Conservation (phyloP, 352 stramenopile species). For the Pythium graminicola region DNA sequence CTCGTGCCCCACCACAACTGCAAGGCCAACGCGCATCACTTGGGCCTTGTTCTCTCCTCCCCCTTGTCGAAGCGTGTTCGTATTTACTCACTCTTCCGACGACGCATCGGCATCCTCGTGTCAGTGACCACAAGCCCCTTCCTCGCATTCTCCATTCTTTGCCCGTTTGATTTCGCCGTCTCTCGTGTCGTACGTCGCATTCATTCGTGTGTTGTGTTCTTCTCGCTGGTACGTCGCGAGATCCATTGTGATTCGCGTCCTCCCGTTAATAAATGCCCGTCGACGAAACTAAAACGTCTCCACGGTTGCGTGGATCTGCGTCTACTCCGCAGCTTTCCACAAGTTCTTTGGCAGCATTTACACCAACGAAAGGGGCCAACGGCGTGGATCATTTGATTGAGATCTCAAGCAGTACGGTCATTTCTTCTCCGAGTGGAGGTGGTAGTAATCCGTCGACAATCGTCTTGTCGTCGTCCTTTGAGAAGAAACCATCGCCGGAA, state of each 20-base stretch:
- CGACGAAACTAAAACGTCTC: conserved; percentile 16
- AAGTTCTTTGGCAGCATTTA: conserved; percentile 21
- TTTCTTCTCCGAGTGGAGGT: conserved; percentile 27
- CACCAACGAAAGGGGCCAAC: conserved; percentile 8
- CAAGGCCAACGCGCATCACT: conserved; percentile 10
- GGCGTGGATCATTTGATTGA: conserved; percentile 13
- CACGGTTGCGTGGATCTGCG: conserved; percentile 18
- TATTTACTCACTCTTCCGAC: background rate
- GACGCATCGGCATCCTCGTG: background rate
- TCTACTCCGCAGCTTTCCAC: conserved; percentile 17
- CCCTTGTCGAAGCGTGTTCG: too few species aligned
- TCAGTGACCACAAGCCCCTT: background rate
- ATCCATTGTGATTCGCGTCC: background rate
- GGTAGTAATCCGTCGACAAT: background rate
- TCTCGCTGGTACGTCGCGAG: conserved; percentile 5
- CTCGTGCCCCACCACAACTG: conserved; percentile 21
- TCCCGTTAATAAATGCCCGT: conserved; percentile 10
- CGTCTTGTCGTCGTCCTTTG: conserved; percentile 19
- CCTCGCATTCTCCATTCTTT: conserved; percentile 3
- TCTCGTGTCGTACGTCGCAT: background rate
- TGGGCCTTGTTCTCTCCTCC: background rate
- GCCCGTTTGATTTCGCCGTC: background rate
- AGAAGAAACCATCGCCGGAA: conserved; percentile 16
- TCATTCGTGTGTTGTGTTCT: too few species aligned
- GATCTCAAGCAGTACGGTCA: conserved; percentile 17